These are phyloP conservation scores for Myochromella boudieri DNA, from an alignment of 768 basidiomycete genomes.

Conservation along the genomic window DNA sequence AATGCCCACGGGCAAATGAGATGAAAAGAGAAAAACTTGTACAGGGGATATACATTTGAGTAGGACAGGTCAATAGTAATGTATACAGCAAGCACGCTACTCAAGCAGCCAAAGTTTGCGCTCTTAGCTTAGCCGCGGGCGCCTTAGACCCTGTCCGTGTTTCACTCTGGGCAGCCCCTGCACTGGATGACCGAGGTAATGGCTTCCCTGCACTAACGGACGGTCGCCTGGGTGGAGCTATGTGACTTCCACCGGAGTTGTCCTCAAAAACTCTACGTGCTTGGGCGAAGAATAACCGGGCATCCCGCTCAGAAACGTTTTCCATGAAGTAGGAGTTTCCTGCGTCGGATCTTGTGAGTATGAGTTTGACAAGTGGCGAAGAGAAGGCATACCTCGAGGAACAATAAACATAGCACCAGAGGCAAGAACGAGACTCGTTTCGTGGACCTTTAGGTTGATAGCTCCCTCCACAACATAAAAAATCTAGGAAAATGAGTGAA, in stretches of 20 bases:
- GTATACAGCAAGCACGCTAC: no score
- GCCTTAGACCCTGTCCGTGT: constrained; percentile 8
- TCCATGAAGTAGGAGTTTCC: constrained; percentile 75
- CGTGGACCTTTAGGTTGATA: constrained; percentile 81
- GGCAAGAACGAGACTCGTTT: constrained; percentile 73
- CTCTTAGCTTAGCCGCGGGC: constrained; percentile 9
- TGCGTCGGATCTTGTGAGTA: not conserved
- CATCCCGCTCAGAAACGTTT: constrained; percentile 80
- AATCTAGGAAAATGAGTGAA: constrained; percentile 34
- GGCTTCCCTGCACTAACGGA: constrained; percentile 4
- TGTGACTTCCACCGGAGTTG: constrained; percentile 3
- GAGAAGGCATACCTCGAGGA: constrained; percentile 33
- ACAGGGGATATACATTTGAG: no score
- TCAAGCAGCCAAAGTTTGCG: no score
- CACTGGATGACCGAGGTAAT: constrained; percentile 13
- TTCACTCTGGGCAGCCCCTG: constrained; percentile 5
- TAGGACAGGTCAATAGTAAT: no score
- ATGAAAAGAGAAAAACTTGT: no score
- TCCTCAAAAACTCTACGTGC: constrained; percentile 45
- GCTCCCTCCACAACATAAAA: constrained; percentile 84
- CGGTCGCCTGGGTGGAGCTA: constrained; percentile 11
- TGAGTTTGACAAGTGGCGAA: no score
- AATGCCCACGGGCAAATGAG: no score
- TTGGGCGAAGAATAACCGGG: constrained; percentile 90
- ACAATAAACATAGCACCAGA: constrained; percentile 61